Conservation (phyloP, 164 flowering plant genomes). For the Stephania cephalantha region DNA sequence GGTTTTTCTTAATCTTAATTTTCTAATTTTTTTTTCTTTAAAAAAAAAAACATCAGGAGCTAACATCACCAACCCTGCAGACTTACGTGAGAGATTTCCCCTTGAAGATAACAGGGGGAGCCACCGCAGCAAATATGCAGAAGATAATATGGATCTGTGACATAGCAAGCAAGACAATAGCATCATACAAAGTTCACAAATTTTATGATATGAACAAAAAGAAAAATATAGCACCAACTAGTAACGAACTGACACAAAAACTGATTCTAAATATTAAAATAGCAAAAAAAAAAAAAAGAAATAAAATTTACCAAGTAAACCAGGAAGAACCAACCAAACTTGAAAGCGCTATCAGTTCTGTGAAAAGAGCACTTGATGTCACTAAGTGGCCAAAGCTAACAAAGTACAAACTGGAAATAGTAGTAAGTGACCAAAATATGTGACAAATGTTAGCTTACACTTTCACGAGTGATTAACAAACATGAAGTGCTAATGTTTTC, state of each 20-base stretch:
- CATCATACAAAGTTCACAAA: background rate
- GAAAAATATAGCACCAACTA: background rate
- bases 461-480: too few relatives aligned
- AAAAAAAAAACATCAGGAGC: background rate
- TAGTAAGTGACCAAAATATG: background rate
- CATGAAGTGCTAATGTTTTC: too few relatives aligned
- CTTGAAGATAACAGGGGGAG: constrained; percentile 82
- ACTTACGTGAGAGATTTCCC: constrained; percentile 93
- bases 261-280: background rate
- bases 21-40: too few relatives aligned
- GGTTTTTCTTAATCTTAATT: too few relatives aligned
- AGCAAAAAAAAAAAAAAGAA: background rate
- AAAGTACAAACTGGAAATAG: background rate
- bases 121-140: constrained; percentile 76
- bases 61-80: background rate
- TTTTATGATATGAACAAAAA: background rate
- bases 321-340: constrained; percentile 84
- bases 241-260: background rate
- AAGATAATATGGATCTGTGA: constrained; percentile 81
- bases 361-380: constrained; percentile 8
- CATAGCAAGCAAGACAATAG: constrained; percentile 7
- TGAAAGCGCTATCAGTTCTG: constrained; percentile 95
- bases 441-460: too few relatives aligned
- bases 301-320: constrained; percentile 43
- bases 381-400: background rate